A percentile compares a stretch with the other conserved stretches of the same genome.
phyloP scores from a whole-genome alignment of 176 grass and related monocot species.

The Triticum timopheevii region DNA sequence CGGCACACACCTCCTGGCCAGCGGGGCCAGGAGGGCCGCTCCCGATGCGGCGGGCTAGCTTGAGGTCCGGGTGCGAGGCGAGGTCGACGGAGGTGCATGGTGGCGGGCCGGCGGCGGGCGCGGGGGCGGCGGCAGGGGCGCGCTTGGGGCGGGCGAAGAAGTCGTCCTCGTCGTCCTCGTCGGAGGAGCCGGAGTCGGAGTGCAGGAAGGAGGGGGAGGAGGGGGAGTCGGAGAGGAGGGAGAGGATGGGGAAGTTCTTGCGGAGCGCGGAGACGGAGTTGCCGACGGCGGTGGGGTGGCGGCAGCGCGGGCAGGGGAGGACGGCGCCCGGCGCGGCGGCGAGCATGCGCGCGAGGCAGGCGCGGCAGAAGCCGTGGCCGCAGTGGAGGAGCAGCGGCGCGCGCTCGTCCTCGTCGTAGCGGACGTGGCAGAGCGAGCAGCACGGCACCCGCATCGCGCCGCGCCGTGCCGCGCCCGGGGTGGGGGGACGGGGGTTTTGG shows the following conservation, averaged over 20 bases:
- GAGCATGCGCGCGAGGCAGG: constrained; percentile 89
- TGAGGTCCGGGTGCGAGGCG: constrained; percentile 77
- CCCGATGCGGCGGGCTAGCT: constrained; percentile 59
- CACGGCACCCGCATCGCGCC: constrained; percentile 79
- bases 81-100: constrained; percentile 65
- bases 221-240: constrained; percentile 64
- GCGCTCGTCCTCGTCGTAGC: constrained; percentile 95
- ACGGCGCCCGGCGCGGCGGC: constrained; percentile 54
- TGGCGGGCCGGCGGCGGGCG: constrained; percentile 15
- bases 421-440: constrained; percentile 80
- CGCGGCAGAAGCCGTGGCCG: constrained; percentile 97
- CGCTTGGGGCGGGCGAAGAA: constrained; percentile 45
- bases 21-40: constrained; percentile 52
- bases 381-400: constrained; percentile 90
- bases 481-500: neutral
- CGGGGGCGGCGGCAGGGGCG: neutral
- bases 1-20: constrained; percentile 82
- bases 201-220: constrained; percentile 78
- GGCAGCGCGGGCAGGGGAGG: constrained; percentile 81
- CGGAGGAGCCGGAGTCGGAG: constrained; percentile 44
- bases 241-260: constrained; percentile 94
- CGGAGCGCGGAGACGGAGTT: constrained; percentile 86
- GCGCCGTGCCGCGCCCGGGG: neutral
- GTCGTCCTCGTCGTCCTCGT: constrained; percentile 53
- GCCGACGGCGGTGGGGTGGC: constrained; percentile 83